These are phyloP conservation scores for Polymyxa betae DNA, from an alignment of 208 protist species.

Conservation along the genomic window DNA sequence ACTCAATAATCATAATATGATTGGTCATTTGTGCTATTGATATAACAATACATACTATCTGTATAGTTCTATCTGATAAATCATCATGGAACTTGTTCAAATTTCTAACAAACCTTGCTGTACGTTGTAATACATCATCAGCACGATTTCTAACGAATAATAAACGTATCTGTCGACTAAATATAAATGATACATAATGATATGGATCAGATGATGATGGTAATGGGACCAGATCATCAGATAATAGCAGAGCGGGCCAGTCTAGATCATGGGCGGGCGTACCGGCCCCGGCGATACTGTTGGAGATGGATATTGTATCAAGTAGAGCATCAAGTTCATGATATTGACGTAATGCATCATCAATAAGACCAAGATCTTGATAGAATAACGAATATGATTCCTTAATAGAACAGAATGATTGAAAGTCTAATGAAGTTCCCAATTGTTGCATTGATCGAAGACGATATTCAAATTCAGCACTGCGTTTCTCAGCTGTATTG, in stretches of 20 bases:
- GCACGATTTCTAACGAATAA: not conserved
- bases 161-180: not conserved
- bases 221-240: not conserved
- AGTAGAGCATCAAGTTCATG: constrained; percentile 14
- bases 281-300: no score
- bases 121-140: not conserved
- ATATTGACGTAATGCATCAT: constrained; percentile 35
- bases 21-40: not conserved
- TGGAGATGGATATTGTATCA: not conserved
- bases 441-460: not conserved
- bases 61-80: not conserved
- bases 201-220: not conserved
- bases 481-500: not conserved
- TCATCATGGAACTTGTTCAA: not conserved
- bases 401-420: not conserved
- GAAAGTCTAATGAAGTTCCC: not conserved
- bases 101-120: not conserved
- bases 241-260: not conserved
- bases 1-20: not conserved
- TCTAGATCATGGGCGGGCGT: not conserved
- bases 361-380: not conserved
- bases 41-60: not conserved
- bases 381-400: constrained; percentile 17
- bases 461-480: constrained; percentile 4
- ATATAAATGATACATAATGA: not conserved